These are phyloP conservation scores for Penicillium aurantiogriseum DNA, from an alignment of 2,329 filamentous ascomycete species.

Conservation along the genomic window DNA sequence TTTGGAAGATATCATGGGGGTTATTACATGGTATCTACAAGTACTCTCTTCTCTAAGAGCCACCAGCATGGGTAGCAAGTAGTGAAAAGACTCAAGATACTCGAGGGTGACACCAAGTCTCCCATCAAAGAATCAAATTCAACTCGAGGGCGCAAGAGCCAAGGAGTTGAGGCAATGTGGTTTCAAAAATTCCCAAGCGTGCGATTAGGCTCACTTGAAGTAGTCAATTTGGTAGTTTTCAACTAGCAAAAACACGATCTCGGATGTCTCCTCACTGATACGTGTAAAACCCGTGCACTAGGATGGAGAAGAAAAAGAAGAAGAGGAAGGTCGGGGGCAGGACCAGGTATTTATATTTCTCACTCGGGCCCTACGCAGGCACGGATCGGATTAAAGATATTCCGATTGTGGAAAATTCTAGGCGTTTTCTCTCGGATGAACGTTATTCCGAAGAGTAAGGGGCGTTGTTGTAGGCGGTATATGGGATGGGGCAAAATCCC, in stretches of 20 bases:
- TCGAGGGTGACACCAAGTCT: constrained; percentile 8
- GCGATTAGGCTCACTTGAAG: constrained; percentile 66
- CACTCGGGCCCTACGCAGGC: accelerated
- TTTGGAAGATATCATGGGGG: too few relatives aligned
- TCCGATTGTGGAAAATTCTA: too few relatives aligned
- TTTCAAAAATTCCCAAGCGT: constrained; percentile 79
- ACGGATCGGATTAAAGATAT: not conserved
- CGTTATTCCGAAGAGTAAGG: too few relatives aligned
- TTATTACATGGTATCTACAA: too few relatives aligned
- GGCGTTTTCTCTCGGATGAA: too few relatives aligned
- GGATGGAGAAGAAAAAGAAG: constrained; percentile 42
- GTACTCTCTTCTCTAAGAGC: constrained; percentile 27
- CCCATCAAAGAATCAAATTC: constrained; percentile 9
- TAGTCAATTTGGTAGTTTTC: constrained; percentile 78
- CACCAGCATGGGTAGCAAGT: constrained; percentile 34
- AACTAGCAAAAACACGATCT: constrained; percentile 88
- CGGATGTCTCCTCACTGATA: constrained; percentile 85
- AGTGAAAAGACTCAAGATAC: constrained; percentile 39
- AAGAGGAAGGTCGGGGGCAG: constrained; percentile 16
- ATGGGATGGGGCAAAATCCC: too few relatives aligned
- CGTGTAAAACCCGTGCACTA: constrained; percentile 69
- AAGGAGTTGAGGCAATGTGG: constrained; percentile 31
- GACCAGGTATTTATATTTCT: constrained; percentile 25
- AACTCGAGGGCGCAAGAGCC: constrained; percentile 16
- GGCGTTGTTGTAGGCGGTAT: too few relatives aligned